A percentile compares a stretch with the other conserved stretches of the same genome.
Evolutionary conservation across 164 flowering plant species (phyloP).

Genomic region (Piper betle): DNA sequence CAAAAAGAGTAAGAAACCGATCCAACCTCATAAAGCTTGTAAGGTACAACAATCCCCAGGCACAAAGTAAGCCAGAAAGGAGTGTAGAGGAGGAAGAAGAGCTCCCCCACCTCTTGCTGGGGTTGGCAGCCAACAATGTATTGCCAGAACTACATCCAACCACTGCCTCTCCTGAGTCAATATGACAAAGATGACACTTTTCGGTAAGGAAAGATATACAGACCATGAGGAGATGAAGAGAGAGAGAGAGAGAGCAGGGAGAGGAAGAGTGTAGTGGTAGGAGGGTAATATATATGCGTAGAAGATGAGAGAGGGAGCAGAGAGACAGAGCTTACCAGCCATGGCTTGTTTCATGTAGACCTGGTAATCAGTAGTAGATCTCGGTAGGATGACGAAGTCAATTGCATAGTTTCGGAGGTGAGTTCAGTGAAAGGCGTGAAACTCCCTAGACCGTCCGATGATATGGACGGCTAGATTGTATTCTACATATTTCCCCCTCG

Average conservation of each 20-base stretch:
- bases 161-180: slow-evolving; percentile 1
- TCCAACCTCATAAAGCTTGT: slow-evolving; percentile 74
- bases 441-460: no score
- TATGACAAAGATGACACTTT: neutral
- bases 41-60: slow-evolving; percentile 81
- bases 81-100: slow-evolving; percentile 75
- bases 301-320: neutral
- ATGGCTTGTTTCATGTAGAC: neutral
- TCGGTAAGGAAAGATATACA: neutral
- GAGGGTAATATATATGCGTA: neutral
- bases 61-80: slow-evolving; percentile 98
- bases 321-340: neutral
- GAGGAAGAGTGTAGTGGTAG: neutral
- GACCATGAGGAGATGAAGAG: neutral
- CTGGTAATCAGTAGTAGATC: neutral
- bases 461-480: no score
- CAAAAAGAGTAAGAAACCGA: neutral
- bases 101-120: slow-evolving; percentile 96
- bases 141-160: slow-evolving; percentile 2
- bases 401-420: no score
- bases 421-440: no score
- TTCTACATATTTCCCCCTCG: no score
- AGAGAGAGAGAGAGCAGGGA: neutral
- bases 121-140: slow-evolving; percentile 70
- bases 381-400: neutral